These are phyloP conservation scores for Croton laevigatus DNA, from an alignment of 441 rosid genomes.

Conservation along the genomic window DNA sequence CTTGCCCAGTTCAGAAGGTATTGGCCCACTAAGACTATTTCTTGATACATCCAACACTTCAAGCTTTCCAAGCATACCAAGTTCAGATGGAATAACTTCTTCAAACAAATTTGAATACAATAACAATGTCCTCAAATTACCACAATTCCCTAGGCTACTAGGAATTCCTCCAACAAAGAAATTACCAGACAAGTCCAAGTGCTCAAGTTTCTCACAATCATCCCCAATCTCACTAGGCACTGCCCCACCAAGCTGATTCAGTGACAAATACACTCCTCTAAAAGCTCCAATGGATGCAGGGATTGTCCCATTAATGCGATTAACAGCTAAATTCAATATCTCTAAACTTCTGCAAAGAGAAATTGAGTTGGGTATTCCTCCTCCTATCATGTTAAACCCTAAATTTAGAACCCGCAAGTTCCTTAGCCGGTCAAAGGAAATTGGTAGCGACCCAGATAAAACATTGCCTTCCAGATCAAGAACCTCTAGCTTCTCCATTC, in stretches of 20 bases:
- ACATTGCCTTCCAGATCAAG: constrained; percentile 68
- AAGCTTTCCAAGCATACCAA: constrained; percentile 54
- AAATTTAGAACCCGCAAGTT: constrained; percentile 50
- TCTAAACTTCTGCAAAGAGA: constrained; percentile 29
- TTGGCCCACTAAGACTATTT: constrained; percentile 49
- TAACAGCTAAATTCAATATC: constrained; percentile 52
- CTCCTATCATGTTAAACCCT: constrained; percentile 48
- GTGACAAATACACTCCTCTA: constrained; percentile 47
- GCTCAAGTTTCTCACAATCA: constrained; percentile 46
- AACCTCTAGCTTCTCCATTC: constrained; percentile 54
- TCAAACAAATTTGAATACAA: constrained; percentile 51
- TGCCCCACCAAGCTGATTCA: constrained; percentile 38
- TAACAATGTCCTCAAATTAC: constrained; percentile 41
- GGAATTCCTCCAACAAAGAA: constrained; percentile 46
- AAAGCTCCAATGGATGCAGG: constrained; percentile 46
- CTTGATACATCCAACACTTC: constrained; percentile 62
- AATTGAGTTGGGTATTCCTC: constrained; percentile 41
- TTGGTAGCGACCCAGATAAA: constrained; percentile 44
- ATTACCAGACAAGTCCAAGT: constrained; percentile 64
- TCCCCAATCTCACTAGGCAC: constrained; percentile 46
- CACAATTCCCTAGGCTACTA: constrained; percentile 50
- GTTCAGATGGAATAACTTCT: constrained; percentile 45
- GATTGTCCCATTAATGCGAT: constrained; percentile 44
- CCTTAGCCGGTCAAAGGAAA: constrained; percentile 32
- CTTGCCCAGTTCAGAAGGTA: constrained; percentile 55